Base-by-base conservation (phyloP, 495 filamentous ascomycete species). In the Annulohypoxylon maeteangense region DNA sequence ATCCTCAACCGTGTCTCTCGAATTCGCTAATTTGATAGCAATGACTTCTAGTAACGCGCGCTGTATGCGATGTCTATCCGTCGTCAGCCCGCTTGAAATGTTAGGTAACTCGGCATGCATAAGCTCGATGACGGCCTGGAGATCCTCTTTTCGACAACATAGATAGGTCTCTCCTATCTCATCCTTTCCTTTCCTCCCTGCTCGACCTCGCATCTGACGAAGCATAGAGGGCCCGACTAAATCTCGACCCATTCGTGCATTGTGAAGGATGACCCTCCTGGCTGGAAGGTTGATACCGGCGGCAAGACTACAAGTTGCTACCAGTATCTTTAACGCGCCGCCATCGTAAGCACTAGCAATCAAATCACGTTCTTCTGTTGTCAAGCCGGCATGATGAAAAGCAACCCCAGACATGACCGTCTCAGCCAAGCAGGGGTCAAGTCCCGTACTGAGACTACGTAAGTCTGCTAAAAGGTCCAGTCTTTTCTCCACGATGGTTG, bases 231-330 rank as follows among this genome's bases (percentile, higher is more conserved):
- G 92, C 0, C 90, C 91, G 38, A 94, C 88, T 23, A 93, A 80
- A 50, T 94, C 90, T 18, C 90, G 85, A 7, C 92, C 92, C 92
- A 93, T 93, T 14, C 90, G 83, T 29, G 89, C 92, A 25, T 88
- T 89, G 73, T 93, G 90, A 29, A 95, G 86, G 38, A 95, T 93
- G 3, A 95, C 92, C 70, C 92, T 81, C 68, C 92, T 82, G 10
- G 92, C 92, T 5, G 84, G 84, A 44, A 92, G 82, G 78, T 95
- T 95, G 45, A 95, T 91, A 11, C 92, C 92, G 40, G 92, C 92
- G n/a, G 92, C 92, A 62, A 95, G 87, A 67, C 90, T 93, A 65
- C 91, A 93, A 12, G 92, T 95, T 18, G 92, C 93, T 14, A 92
- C 90, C 36, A 93, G 89, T 0, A 93, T 87, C 69, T 88, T 92